These are phyloP conservation scores for Cladophialophora chaetospira DNA, from an alignment of 2,329 filamentous ascomycete species.

Conservation along the genomic window DNA sequence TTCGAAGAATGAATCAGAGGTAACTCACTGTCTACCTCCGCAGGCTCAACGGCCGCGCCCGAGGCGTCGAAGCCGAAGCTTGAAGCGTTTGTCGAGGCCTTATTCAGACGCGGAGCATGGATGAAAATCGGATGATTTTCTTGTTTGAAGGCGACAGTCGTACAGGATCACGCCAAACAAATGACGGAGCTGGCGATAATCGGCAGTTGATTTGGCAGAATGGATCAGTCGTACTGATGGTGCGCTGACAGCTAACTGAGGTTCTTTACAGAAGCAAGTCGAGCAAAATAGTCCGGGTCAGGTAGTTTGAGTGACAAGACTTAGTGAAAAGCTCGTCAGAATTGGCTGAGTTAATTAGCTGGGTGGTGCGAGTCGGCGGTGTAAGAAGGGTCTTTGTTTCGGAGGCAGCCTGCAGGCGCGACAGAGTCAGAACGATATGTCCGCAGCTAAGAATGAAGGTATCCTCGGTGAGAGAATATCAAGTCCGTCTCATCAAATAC, in stretches of 20 bases:
- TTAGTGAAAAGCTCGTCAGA: slow-evolving; percentile 55
- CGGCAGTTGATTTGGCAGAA: not conserved
- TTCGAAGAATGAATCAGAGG: not conserved
- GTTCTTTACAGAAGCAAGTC: slow-evolving; percentile 9
- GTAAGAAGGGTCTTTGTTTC: slow-evolving; percentile 14
- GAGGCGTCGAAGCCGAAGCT: slow-evolving; percentile 29
- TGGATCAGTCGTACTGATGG: not conserved
- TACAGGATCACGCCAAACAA: not conserved
- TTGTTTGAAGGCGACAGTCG: not conserved
- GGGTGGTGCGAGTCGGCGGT: not conserved
- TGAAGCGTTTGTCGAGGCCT: slow-evolving; percentile 15
- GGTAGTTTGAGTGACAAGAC: slow-evolving; percentile 45
- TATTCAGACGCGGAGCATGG: slow-evolving; percentile 25
- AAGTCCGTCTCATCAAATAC: not conserved
- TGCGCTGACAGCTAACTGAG: slow-evolving; percentile 4
- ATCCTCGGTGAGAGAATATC: not conserved
- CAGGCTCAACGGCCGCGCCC: slow-evolving; percentile 24
- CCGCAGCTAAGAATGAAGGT: not conserved
- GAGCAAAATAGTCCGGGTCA: not conserved
- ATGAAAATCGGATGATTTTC: slow-evolving; percentile 4
- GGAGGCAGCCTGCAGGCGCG: slow-evolving; percentile 23
- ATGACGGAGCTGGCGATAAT: not conserved
- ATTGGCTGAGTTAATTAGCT: not conserved
- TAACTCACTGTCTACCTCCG: slow-evolving; percentile 27
- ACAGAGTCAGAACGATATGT: slow-evolving; percentile 17